Conservation (phyloP, 768 basidiomycete species). For the Neoboletus magnificus region DNA sequence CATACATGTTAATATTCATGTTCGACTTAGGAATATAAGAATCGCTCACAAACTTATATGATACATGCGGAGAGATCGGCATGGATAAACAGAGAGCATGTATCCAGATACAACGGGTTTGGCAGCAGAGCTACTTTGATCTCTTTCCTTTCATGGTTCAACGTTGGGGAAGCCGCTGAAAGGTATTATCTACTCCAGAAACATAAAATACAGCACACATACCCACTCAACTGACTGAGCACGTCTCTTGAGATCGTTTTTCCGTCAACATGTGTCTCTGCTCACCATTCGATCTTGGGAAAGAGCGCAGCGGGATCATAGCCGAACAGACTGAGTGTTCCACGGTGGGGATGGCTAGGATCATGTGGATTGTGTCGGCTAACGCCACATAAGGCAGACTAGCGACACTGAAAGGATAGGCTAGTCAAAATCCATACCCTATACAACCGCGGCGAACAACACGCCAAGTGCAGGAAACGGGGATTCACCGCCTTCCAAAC, state of each 20-base stretch:
- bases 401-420: neutral
- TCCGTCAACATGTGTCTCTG: constrained; percentile 58
- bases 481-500: constrained; percentile 89
- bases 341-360: constrained; percentile 86
- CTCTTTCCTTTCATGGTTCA: constrained; percentile 47
- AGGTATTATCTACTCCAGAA: neutral
- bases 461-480: constrained; percentile 87
- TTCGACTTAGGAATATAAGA: constrained; percentile 35
- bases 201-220: constrained; percentile 1
- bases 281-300: constrained; percentile 82
- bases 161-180: constrained; percentile 60
- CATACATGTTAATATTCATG: constrained; percentile 75
- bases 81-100: constrained; percentile 2
- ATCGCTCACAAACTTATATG: constrained; percentile 73
- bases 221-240: constrained; percentile 74
- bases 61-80: neutral
- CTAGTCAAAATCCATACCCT: constrained; percentile 36
- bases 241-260: constrained; percentile 78
- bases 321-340: constrained; percentile 74
- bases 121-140: constrained; percentile 77
- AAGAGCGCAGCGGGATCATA: constrained; percentile 70
- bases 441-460: constrained; percentile 64
- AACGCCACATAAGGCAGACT: neutral
- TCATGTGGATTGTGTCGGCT: constrained; percentile 68
- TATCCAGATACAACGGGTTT: constrained; percentile 76